Evolutionary conservation across 2,329 filamentous ascomycete species (phyloP).

Genomic region (Trichoderma aggressivum): DNA sequence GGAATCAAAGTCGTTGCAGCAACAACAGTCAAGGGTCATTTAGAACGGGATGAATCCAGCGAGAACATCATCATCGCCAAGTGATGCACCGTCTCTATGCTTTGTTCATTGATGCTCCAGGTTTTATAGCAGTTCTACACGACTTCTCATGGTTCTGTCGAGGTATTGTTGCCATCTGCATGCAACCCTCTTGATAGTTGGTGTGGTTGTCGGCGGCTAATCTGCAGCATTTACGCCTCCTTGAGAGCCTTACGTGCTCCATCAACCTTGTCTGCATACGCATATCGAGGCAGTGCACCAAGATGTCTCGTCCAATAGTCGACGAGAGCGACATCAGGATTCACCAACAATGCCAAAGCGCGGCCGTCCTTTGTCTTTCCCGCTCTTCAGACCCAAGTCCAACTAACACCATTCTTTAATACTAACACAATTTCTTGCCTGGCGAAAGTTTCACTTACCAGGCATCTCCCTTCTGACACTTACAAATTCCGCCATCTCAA

Average conservation of each 20-base stretch:
- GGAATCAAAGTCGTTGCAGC: neutral
- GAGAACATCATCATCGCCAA: neutral
- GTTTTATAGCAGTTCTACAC: neutral
- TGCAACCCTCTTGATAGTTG: neutral
- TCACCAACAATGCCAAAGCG: neutral
- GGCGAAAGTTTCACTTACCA: neutral
- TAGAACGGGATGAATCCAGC: neutral
- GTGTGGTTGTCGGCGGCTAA: neutral
- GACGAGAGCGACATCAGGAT: neutral
- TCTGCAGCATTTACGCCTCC: neutral
- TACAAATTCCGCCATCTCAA: neutral
- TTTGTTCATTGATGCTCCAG: neutral
- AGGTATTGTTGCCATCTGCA: neutral
- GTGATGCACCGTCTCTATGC: neutral
- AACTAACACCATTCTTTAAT: neutral
- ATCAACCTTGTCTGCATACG: neutral
- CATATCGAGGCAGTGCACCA: neutral
- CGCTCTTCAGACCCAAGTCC: neutral
- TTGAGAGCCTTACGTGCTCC: neutral
- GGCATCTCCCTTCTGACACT: neutral
- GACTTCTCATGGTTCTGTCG: too few relatives aligned
- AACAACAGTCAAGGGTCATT: fast-evolving
- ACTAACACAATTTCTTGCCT: neutral
- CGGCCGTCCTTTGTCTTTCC: neutral
- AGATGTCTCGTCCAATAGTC: neutral